Conservation (phyloP, 805 yeast species). For the Kuraishia molischiana region DNA sequence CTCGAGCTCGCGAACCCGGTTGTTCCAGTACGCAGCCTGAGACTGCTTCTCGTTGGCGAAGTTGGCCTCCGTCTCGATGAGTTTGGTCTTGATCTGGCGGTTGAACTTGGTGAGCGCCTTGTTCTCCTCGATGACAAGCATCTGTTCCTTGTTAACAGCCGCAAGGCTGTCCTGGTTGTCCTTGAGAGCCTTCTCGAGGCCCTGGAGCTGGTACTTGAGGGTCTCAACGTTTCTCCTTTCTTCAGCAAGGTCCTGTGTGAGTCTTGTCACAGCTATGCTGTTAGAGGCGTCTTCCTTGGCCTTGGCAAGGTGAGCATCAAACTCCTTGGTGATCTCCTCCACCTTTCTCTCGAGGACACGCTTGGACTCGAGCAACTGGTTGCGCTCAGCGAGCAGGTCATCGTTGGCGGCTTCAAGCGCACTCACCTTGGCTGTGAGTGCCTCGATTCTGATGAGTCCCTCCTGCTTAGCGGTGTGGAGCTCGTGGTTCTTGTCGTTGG, state of each 20-base stretch:
- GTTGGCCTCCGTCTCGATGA: slow-evolving; percentile 36
- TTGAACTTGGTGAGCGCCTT: slow-evolving; percentile 50
- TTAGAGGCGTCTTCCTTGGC: slow-evolving; percentile 20
- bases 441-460: slow-evolving; percentile 31
- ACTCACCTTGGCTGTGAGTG: slow-evolving; percentile 41
- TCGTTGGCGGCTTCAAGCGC: slow-evolving; percentile 50
- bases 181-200: slow-evolving; percentile 11
- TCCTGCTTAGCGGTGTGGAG: slow-evolving; percentile 32
- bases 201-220: slow-evolving; percentile 19
- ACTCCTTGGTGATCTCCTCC: slow-evolving; percentile 27
- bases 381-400: slow-evolving; percentile 55
- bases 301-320: slow-evolving; percentile 24
- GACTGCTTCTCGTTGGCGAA: slow-evolving; percentile 41
- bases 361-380: slow-evolving; percentile 43
- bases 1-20: slow-evolving; percentile 44
- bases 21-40: slow-evolving; percentile 47
- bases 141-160: slow-evolving; percentile 38
- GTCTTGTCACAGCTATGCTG: slow-evolving; percentile 17
- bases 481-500: slow-evolving; percentile 33
- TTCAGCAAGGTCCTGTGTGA: slow-evolving; percentile 24
- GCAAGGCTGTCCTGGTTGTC: slow-evolving; percentile 18
- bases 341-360: slow-evolving; percentile 33
- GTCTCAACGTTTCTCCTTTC: slow-evolving; percentile 19
- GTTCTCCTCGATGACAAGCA: slow-evolving; percentile 57
- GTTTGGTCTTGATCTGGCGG: slow-evolving; percentile 34